Conservation (phyloP, 306 rosid species). For the Geum urbanum region DNA sequence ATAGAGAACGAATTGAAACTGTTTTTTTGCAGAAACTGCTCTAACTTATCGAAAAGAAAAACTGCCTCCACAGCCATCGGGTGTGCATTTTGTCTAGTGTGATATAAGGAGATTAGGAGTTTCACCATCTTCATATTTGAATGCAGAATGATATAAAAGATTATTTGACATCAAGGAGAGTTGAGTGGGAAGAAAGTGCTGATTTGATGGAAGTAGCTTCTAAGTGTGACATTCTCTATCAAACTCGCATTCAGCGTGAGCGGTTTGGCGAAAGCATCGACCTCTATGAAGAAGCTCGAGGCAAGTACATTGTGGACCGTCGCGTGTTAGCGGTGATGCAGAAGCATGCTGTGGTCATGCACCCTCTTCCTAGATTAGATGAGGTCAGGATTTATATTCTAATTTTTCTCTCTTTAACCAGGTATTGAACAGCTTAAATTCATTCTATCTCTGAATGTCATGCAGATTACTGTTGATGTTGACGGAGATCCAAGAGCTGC, state of each 20-base stretch:
- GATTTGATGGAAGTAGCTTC: constrained; percentile 80
- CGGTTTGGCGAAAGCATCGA: constrained; percentile 74
- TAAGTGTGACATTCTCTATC: constrained; percentile 80
- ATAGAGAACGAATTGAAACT: too few relatives aligned
- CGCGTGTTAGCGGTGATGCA: constrained; percentile 60
- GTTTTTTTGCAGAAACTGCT: too few relatives aligned
- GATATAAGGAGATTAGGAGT: neutral
- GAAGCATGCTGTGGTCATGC: constrained; percentile 80
- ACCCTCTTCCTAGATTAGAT: constrained; percentile 92
- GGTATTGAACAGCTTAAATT: neutral
- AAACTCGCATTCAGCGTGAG: constrained; percentile 84
- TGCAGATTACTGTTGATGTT: constrained; percentile 75
- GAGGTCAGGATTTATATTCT: constrained; percentile 43
- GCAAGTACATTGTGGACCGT: constrained; percentile 72
- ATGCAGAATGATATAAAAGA: constrained; percentile 80
- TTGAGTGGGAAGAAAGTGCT: constrained; percentile 84
- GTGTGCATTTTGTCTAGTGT: too few relatives aligned
- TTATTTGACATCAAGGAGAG: constrained; percentile 56
- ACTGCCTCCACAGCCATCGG: too few relatives aligned
- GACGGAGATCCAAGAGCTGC: constrained; percentile 78
- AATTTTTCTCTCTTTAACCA: neutral
- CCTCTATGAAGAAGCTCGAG: constrained; percentile 78
- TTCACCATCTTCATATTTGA: constrained; percentile 6
- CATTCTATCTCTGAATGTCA: constrained; percentile 3
- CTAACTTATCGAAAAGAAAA: too few relatives aligned